Percentiles rank a stretch among this genome's conserved stretches.
phyloP scores from a whole-genome alignment of 768 basidiomycete species.

The Lactarius psammicola region DNA sequence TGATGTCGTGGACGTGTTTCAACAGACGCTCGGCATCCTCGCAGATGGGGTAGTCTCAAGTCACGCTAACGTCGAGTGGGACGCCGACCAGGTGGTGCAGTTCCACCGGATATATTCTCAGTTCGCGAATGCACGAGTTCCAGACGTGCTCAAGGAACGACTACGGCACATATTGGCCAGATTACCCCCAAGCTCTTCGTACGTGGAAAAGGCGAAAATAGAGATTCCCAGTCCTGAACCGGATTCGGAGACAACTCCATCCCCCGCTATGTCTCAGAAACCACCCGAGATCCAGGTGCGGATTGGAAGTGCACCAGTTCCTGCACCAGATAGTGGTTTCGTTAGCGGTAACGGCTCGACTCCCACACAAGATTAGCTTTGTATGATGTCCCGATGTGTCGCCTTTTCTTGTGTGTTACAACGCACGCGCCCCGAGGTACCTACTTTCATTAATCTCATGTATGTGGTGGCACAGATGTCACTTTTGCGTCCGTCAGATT shows the following conservation, averaged over 20 bases:
- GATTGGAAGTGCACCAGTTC: background rate
- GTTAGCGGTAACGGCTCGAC: background rate
- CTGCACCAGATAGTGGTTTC: background rate
- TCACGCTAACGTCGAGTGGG: background rate
- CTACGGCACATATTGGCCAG: background rate
- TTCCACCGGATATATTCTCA: background rate
- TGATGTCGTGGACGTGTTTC: background rate
- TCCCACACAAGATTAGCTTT: background rate
- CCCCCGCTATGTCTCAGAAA: background rate
- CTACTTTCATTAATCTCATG: background rate
- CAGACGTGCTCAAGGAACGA: background rate
- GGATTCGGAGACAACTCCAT: background rate
- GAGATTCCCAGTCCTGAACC: background rate
- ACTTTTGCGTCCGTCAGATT: background rate
- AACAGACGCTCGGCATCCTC: background rate
- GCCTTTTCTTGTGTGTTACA: background rate
- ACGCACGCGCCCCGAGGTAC: background rate
- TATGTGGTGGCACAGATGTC: background rate
- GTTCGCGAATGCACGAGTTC: background rate
- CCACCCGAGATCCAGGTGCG: background rate
- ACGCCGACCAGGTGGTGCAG: background rate
- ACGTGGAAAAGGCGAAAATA: background rate
- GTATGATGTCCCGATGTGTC: background rate
- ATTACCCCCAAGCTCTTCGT: background rate
- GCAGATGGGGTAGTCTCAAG: background rate